phyloP scores from a whole-genome alignment of 2,329 filamentous ascomycete species.

The Cladophialophora psammophila region DNA sequence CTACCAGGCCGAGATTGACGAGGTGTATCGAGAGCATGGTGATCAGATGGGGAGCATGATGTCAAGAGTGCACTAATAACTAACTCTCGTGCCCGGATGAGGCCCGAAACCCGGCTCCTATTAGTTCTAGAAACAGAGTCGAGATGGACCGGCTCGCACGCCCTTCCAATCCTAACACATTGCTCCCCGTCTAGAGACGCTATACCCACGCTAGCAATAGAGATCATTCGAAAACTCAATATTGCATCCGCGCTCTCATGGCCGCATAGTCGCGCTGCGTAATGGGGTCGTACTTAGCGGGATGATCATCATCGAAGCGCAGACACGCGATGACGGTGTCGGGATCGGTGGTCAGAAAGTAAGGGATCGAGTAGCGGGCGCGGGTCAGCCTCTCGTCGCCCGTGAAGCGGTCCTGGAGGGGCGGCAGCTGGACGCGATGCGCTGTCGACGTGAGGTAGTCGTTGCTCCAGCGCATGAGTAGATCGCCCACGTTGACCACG shows the following conservation, averaged over 20 bases:
- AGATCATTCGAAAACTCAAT: conserved; percentile 29
- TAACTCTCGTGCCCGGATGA: too few species aligned
- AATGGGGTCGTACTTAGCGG: conserved; percentile 61
- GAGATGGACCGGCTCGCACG: too few species aligned
- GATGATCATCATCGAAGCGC: conserved; percentile 50
- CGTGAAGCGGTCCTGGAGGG: conserved; percentile 48
- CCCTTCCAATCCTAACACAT: too few species aligned
- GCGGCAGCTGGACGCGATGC: conserved; percentile 61
- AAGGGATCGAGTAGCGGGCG: conserved; percentile 66
- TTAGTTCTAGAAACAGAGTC: too few species aligned
- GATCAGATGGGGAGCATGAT: conserved; percentile 16
- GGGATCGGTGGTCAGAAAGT: conserved; percentile 63
- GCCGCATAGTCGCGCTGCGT: conserved; percentile 50
- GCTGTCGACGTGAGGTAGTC: conserved; percentile 62
- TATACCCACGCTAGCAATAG: too few species aligned
- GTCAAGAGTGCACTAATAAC: conserved; percentile 9
- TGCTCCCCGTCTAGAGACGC: too few species aligned
- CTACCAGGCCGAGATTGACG: conserved; percentile 9
- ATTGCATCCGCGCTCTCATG: conserved; percentile 46
- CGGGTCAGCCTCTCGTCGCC: conserved; percentile 55
- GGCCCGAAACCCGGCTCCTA: too few species aligned
- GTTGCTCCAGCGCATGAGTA: conserved; percentile 60
- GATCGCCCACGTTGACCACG: conserved; percentile 60
- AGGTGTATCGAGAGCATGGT: conserved; percentile 10
- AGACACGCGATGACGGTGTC: conserved; percentile 62